phyloP scores from a whole-genome alignment of 129 eudicot species.

The Helianthus annuus region DNA sequence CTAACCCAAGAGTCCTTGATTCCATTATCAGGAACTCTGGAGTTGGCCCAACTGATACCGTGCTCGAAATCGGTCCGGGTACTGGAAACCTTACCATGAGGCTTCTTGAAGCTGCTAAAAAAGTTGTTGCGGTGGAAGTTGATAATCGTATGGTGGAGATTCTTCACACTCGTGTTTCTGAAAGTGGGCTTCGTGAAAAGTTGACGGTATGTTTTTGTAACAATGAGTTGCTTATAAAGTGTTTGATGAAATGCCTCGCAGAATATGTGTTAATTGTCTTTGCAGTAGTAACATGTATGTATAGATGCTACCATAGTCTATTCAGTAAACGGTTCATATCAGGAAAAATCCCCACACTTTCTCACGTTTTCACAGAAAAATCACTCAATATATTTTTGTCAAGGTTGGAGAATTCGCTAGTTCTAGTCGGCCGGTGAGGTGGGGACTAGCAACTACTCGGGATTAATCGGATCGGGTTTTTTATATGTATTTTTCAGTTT shows the following conservation, averaged over 20 bases:
- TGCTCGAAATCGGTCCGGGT: conserved; percentile 96
- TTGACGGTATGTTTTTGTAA: conserved; percentile 51
- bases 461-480: no score
- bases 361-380: no score
- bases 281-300: not conserved
- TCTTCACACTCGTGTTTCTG: conserved; percentile 58
- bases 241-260: conserved; percentile 51
- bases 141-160: conserved; percentile 34
- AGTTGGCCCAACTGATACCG: conserved; percentile 61
- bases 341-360: no score
- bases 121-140: conserved; percentile 74
- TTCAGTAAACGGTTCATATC: no score
- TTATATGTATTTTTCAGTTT: no score
- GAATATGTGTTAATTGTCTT: not conserved
- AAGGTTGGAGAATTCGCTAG: no score
- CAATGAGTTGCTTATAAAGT: not conserved
- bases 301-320: not conserved
- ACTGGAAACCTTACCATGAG: conserved; percentile 90
- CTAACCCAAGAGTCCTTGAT: conserved; percentile 71
- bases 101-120: conserved; percentile 71
- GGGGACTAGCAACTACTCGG: no score
- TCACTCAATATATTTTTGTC: no score
- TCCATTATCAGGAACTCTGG: conserved; percentile 63
- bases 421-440: no score
- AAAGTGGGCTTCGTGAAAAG: conserved; percentile 44